Conservation (phyloP, 2,329 filamentous ascomycete genomes). For the Diplodia scrobiculata region DNA sequence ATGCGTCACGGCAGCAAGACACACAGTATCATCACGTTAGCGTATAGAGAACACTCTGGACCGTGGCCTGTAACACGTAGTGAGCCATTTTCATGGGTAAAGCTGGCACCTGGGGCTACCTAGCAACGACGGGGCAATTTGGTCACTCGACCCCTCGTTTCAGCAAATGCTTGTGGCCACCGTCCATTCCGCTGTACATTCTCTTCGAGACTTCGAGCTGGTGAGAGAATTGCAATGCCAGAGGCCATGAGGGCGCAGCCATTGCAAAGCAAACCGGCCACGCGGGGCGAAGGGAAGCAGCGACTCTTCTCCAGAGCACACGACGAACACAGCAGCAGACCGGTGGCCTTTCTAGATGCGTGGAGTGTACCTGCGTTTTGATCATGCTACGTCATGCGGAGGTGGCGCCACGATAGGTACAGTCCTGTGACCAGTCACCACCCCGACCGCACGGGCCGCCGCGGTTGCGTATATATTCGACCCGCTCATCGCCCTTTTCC, state of each 20-base stretch:
- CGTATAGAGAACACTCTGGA: neutral
- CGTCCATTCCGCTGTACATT: neutral
- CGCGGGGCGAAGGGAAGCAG: neutral
- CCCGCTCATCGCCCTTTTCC: neutral
- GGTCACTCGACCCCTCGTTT: neutral
- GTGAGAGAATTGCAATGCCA: neutral
- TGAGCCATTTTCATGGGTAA: neutral
- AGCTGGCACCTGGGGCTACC: neutral
- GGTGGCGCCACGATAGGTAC: slow-evolving; percentile 19
- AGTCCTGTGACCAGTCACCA: slow-evolving; percentile 14
- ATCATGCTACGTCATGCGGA: slow-evolving; percentile 13
- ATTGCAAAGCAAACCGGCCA: neutral
- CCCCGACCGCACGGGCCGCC: slow-evolving; percentile 1
- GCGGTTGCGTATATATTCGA: neutral
- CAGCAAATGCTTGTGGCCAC: neutral
- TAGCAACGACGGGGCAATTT: neutral
- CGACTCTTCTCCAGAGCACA: neutral
- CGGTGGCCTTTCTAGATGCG: neutral
- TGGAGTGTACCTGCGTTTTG: neutral
- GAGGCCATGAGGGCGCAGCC: neutral
- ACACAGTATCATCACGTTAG: neutral
- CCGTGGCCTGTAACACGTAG: neutral
- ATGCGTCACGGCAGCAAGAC: neutral
- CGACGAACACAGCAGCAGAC: neutral
- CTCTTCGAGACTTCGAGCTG: neutral